Evolutionary conservation across 2,329 filamentous ascomycete species (phyloP).

Genomic region (Talaromyces sp.): DNA sequence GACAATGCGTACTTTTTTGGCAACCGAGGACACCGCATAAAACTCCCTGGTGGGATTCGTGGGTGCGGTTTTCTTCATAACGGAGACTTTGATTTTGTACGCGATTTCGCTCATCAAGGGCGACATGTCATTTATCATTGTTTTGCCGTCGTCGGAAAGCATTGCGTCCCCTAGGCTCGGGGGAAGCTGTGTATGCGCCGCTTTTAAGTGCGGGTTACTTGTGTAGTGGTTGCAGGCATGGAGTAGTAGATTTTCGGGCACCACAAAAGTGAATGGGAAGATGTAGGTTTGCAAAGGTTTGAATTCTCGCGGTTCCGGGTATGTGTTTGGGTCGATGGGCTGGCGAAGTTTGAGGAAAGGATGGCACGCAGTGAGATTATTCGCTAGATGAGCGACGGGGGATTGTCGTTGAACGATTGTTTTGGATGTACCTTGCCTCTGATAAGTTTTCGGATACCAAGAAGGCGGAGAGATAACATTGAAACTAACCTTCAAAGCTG

Average conservation of each 20-base stretch:
- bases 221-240: conserved; percentile 53
- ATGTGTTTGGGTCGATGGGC: conserved; percentile 50
- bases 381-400: conserved; percentile 48
- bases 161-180: conserved; percentile 58
- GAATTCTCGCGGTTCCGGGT: conserved; percentile 52
- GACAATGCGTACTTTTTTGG: conserved; percentile 55
- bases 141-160: conserved; percentile 46
- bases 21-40: conserved; percentile 46
- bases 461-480: neutral
- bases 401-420: conserved; percentile 53
- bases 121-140: conserved; percentile 55
- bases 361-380: conserved; percentile 53
- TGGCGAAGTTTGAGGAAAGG: conserved; percentile 59
- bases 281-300: conserved; percentile 52
- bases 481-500: conserved; percentile 50
- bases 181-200: conserved; percentile 55
- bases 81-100: conserved; percentile 51
- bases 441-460: no score
- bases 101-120: conserved; percentile 58
- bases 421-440: conserved; percentile 42
- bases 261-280: conserved; percentile 60
- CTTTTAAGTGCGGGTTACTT: conserved; percentile 48
- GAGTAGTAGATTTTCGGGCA: conserved; percentile 57
- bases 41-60: conserved; percentile 35
- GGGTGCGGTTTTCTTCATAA: conserved; percentile 33